Conservation (phyloP, 1,139 yeast species). For the Suhomyces panamericanus region DNA sequence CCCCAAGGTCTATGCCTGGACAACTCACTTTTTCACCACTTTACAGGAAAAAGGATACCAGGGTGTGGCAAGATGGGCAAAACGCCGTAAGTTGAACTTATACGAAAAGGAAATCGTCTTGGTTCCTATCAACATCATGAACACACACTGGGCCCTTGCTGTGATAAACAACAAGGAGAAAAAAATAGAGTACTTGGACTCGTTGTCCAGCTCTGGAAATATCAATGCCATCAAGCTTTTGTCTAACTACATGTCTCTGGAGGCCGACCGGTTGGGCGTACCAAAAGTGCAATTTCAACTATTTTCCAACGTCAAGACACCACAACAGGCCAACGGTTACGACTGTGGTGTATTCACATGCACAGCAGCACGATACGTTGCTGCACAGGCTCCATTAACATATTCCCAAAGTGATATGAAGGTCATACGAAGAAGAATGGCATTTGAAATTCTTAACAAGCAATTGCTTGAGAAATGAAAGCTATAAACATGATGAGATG, state of each 20-base stretch:
- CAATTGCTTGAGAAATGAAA: slow-evolving; percentile 4
- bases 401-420: slow-evolving; percentile 75
- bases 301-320: slow-evolving; percentile 51
- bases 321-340: slow-evolving; percentile 85
- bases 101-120: slow-evolving; percentile 63
- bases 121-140: slow-evolving; percentile 80
- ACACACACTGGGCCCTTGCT: slow-evolving; percentile 92
- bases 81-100: slow-evolving; percentile 72
- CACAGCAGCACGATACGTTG: slow-evolving; percentile 65
- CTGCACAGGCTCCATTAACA: slow-evolving; percentile 46
- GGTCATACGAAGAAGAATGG: slow-evolving; percentile 69
- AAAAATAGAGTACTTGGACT: slow-evolving; percentile 73
- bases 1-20: slow-evolving; percentile 63
- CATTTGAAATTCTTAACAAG: slow-evolving; percentile 45
- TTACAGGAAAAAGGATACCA: slow-evolving; percentile 69
- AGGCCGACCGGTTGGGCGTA: slow-evolving; percentile 44
- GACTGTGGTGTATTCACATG: slow-evolving; percentile 97
- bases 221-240: slow-evolving; percentile 55
- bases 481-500: background rate
- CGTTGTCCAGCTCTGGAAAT: slow-evolving; percentile 57
- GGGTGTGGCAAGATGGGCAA: slow-evolving; percentile 90
- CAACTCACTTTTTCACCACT: slow-evolving; percentile 84
- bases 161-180: slow-evolving; percentile 63
- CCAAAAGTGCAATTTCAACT: slow-evolving; percentile 27
- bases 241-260: slow-evolving; percentile 60